These are phyloP conservation scores for Miscanthus lutarioriparius DNA, from an alignment of 176 grass and related monocot species.

Conservation along the genomic window DNA sequence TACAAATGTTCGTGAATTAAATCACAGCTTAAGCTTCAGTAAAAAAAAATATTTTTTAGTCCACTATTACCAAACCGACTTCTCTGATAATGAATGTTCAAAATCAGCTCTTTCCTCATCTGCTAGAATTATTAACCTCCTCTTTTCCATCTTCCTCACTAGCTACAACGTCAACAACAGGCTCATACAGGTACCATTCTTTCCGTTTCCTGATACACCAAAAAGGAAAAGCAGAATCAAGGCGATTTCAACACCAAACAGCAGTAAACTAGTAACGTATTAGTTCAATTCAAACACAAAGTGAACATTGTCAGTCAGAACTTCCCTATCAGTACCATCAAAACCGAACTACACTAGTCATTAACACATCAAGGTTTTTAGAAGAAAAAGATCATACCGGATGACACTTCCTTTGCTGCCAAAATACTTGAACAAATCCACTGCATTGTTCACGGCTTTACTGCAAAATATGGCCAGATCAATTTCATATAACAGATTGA, in stretches of 20 bases:
- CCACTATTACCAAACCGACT: neutral
- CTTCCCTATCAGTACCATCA: neutral
- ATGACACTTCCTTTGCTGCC: conserved; percentile 90
- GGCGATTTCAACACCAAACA: neutral
- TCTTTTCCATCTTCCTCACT: conserved; percentile 66
- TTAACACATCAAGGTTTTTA: neutral
- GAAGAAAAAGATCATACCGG: conserved; percentile 43
- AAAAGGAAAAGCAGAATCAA: conserved; percentile 19
- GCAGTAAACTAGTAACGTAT: neutral
- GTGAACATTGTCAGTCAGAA: neutral
- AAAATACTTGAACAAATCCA: conserved; percentile 90
- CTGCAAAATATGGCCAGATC: conserved; percentile 36
- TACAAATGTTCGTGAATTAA: neutral
- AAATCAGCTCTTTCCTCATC: conserved; percentile 32
- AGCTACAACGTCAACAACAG: conserved; percentile 69
- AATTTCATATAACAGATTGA: conserved; percentile 28
- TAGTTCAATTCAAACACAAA: neutral
- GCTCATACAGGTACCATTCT: conserved; percentile 88
- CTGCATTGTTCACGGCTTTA: conserved; percentile 75
- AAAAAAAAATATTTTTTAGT: neutral
- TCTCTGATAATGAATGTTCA: neutral
- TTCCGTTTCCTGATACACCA: conserved; percentile 75
- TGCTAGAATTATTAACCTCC: conserved; percentile 62
- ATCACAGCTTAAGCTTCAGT: neutral
- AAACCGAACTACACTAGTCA: neutral